Conservation (phyloP, 805 yeast species). For the Wickerhamomyces kurtzmanii region DNA sequence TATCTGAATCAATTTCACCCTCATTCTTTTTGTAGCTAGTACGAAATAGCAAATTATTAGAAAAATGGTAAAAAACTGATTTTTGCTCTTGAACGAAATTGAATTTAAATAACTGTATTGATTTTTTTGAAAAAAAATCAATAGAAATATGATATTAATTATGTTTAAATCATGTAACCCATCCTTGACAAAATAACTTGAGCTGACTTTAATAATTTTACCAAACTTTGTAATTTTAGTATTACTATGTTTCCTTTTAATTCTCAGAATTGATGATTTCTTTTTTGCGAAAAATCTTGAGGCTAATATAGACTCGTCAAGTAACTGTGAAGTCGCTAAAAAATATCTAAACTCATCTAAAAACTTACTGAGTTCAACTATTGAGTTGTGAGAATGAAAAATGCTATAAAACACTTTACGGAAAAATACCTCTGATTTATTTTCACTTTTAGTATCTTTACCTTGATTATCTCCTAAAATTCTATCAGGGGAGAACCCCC, state of each 20-base stretch:
- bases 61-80: too few species aligned
- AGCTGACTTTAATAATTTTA: conserved; percentile 8
- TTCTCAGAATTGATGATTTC: conserved; percentile 10
- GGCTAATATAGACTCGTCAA: conserved; percentile 27
- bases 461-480: neutral
- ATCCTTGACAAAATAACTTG: conserved; percentile 7
- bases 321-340: conserved; percentile 36
- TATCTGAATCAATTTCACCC: neutral
- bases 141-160: too few species aligned
- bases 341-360: conserved; percentile 42
- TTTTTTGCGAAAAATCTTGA: conserved; percentile 12
- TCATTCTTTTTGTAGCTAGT: neutral
- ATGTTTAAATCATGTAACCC: too few species aligned
- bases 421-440: neutral
- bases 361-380: conserved; percentile 15
- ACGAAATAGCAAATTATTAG: too few species aligned
- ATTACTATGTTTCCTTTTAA: conserved; percentile 1
- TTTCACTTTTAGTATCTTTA: neutral
- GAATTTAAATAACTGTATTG: too few species aligned
- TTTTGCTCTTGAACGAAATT: too few species aligned
- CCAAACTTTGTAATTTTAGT: conserved; percentile 4
- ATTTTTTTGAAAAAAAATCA: conserved; percentile 5
- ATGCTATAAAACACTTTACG: conserved; percentile 1
- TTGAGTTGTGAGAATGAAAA: neutral
- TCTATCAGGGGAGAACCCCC: conserved; percentile 7